Evolutionary conservation across 169 alveolate species (phyloP).

Genomic region (Plasmodium vivax): DNA sequence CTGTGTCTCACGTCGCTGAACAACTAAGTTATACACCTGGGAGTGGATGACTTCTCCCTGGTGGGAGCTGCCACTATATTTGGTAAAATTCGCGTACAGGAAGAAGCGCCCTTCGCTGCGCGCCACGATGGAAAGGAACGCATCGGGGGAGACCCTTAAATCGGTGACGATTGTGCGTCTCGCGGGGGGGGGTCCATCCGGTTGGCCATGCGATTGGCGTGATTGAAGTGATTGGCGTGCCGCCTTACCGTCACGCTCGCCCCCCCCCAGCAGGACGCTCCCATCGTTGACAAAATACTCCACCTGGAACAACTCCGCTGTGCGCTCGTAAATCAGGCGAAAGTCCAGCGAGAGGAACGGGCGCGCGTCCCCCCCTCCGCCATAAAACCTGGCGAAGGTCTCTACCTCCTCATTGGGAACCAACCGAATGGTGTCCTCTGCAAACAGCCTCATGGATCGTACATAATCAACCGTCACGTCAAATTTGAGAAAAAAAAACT

Average conservation of each 20-base stretch:
- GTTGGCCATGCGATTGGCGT: not conserved
- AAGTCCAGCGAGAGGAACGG: slow-evolving; percentile 9
- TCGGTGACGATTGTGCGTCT: slow-evolving; percentile 9
- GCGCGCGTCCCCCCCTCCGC: not conserved
- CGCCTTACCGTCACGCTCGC: not conserved
- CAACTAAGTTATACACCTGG: slow-evolving; percentile 29
- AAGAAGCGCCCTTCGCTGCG: slow-evolving; percentile 31
- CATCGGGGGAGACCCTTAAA: slow-evolving; percentile 4
- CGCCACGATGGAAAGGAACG: slow-evolving; percentile 36
- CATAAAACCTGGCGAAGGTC: slow-evolving; percentile 6
- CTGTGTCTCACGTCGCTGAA: not conserved
- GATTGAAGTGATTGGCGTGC: not conserved
- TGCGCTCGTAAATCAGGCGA: slow-evolving; percentile 1
- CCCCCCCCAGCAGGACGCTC: slow-evolving; percentile 5
- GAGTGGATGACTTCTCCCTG: not conserved
- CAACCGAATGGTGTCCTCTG: not conserved
- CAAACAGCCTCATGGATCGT: not conserved
- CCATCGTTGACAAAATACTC: slow-evolving; percentile 49
- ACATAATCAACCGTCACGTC: slow-evolving; percentile 37
- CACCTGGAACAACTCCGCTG: slow-evolving; percentile 2
- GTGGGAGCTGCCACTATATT: not conserved
- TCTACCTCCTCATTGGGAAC: not conserved
- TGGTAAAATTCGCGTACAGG: slow-evolving; percentile 16
- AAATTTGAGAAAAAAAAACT: slow-evolving; percentile 12
- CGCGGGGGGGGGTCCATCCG: not conserved